Percentiles rank a stretch among this genome's conserved stretches.
Conservation (phyloP, 495 filamentous ascomycete genomes). For the Penicillium malachiteum region DNA sequence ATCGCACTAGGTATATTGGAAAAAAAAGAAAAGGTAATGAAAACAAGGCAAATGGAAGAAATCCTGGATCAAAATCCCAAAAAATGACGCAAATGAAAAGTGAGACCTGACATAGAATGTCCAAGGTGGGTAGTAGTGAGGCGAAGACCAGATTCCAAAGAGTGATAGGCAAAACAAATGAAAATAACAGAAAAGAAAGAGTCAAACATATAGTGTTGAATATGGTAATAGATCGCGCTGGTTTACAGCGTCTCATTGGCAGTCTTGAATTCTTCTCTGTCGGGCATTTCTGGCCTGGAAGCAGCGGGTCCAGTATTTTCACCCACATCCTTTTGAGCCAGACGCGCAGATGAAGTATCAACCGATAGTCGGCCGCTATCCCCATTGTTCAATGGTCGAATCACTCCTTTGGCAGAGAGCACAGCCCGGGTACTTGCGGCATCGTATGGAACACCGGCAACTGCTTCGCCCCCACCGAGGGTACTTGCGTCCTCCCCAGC, state of each 20-base stretch:
- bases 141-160: not conserved
- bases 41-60: not conserved
- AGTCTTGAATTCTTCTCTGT: conserved; percentile 30
- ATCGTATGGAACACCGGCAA: conserved; percentile 24
- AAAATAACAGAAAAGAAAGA: not conserved
- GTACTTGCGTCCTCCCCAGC: conserved; percentile 31
- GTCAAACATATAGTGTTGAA: not conserved
- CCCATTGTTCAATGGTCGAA: conserved; percentile 13
- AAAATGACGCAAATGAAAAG: not conserved
- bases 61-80: not conserved
- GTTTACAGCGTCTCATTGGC: conserved; percentile 20
- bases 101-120: too few relatives aligned
- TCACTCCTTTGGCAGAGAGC: conserved; percentile 29
- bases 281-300: conserved; percentile 29
- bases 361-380: conserved; percentile 27
- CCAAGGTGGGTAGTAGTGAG: not conserved
- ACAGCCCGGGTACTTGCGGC: conserved; percentile 41
- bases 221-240: not conserved
- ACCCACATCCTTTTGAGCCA: too few relatives aligned
- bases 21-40: not conserved
- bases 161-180: not conserved
- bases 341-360: conserved; percentile 28
- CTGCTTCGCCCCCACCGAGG: conserved; percentile 31
- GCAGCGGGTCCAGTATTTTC: too few relatives aligned
- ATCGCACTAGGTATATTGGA: not conserved